A percentile compares a stretch with the other conserved stretches of the same genome.
These are phyloP conservation scores for Trichocomaceae sp. DNA, from an alignment of 2,329 filamentous ascomycete species.

Conservation along the genomic window DNA sequence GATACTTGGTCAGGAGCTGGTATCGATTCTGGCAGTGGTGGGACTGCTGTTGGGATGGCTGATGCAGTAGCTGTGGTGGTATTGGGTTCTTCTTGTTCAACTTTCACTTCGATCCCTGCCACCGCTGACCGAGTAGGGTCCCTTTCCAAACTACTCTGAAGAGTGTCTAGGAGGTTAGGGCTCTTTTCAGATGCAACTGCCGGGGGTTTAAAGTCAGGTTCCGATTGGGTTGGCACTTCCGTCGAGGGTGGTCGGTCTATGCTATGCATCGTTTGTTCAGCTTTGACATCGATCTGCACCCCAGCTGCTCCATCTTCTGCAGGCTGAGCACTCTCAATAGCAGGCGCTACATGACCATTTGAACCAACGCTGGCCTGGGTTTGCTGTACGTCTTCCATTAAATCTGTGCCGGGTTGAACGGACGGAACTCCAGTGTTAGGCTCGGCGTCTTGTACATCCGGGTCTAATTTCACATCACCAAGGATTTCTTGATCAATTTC, in stretches of 20 bases:
- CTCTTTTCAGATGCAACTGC: slow-evolving; percentile 25
- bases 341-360: not conserved
- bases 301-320: not conserved
- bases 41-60: not conserved
- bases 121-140: not conserved
- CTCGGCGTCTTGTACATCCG: not conserved
- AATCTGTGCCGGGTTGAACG: not conserved
- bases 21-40: not conserved
- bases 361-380: not conserved
- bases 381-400: slow-evolving; percentile 1
- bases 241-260: not conserved
- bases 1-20: not conserved
- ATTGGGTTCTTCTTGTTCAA: not conserved
- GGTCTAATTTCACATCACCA: not conserved
- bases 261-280: not conserved
- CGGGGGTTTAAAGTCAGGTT: slow-evolving; percentile 8
- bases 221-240: slow-evolving; percentile 8
- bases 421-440: not conserved
- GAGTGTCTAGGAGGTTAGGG: slow-evolving; percentile 42
- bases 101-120: not conserved
- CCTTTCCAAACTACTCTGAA: slow-evolving; percentile 38
- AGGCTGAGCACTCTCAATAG: not conserved
- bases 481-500: not conserved
- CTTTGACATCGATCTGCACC: not conserved
- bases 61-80: not conserved